Conservation (phyloP, 164 flowering plant species). For the Aristolochia fimbriata region DNA sequence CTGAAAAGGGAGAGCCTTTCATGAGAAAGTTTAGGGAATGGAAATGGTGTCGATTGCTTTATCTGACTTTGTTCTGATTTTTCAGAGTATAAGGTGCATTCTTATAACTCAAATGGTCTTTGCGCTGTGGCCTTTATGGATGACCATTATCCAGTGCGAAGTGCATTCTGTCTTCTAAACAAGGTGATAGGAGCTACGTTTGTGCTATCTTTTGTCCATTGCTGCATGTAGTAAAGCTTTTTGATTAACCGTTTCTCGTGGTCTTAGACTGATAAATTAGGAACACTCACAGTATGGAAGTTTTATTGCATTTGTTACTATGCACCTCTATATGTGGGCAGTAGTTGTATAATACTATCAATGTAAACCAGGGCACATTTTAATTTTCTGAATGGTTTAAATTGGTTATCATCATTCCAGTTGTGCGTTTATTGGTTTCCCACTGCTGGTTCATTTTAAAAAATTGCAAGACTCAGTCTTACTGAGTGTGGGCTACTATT, state of each 20-base stretch:
- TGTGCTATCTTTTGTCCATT: not conserved
- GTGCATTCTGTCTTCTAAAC: conserved; percentile 84
- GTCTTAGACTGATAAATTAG: too few species aligned
- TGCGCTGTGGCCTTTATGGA: conserved; percentile 95
- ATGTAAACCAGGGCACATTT: too few species aligned
- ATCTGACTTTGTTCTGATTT: not conserved
- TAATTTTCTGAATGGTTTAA: too few species aligned
- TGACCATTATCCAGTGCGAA: conserved; percentile 95
- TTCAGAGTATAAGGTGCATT: conserved; percentile 90
- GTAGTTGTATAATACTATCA: too few species aligned
- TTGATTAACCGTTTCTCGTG: not conserved
- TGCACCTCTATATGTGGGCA: too few species aligned
- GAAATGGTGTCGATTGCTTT: not conserved
- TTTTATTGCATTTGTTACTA: too few species aligned
- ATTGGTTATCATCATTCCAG: too few species aligned
- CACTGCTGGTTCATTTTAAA: too few species aligned
- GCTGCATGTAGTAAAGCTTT: not conserved
- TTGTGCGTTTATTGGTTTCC: too few species aligned
- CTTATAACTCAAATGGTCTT: conserved; percentile 87
- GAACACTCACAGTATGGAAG: too few species aligned
- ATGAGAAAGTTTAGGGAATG: not conserved
- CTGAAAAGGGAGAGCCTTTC: not conserved
- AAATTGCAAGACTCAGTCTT: too few species aligned
- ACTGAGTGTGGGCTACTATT: too few species aligned
- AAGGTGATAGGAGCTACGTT: conserved; percentile 33